Conservation (phyloP, 2,329 filamentous ascomycete genomes). For the Colletotrichum camelliae region DNA sequence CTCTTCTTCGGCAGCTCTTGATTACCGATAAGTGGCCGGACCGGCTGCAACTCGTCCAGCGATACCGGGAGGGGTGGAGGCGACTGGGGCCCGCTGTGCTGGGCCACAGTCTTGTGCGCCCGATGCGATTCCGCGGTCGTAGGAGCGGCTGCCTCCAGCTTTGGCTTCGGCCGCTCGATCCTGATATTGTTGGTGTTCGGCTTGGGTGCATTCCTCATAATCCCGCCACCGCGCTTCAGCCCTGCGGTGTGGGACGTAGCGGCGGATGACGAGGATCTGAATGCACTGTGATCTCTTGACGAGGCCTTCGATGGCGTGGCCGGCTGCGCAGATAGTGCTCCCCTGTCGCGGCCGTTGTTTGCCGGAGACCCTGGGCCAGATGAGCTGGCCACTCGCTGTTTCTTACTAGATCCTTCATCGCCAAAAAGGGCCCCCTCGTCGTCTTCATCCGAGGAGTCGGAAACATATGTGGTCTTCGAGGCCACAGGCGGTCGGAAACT, state of each 20-base stretch:
- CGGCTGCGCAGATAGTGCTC: neutral
- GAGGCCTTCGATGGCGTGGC: neutral
- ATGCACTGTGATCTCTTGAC: neutral
- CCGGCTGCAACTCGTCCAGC: conserved; percentile 5
- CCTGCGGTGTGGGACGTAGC: neutral
- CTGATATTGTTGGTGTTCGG: conserved; percentile 14
- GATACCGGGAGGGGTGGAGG: conserved; percentile 26
- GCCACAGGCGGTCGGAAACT: conserved; percentile 1
- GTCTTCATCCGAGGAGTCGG: conserved; percentile 36
- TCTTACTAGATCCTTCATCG: conserved; percentile 2
- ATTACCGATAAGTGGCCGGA: neutral
- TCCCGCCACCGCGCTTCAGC: conserved; percentile 1
- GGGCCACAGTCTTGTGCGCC: neutral
- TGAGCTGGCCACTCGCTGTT: neutral
- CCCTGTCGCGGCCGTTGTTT: neutral
- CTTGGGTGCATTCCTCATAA: conserved; percentile 13
- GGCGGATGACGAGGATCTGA: neutral
- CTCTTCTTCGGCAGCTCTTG: conserved; percentile 38
- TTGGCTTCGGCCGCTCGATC: conserved; percentile 4
- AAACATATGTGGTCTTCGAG: conserved; percentile 39
- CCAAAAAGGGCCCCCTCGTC: neutral
- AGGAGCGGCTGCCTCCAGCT: neutral
- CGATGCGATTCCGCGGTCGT: neutral
- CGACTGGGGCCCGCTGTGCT: conserved; percentile 10
- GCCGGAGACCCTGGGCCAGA: neutral